phyloP scores from a whole-genome alignment of 2,329 filamentous ascomycete genomes.

The Ambrosiella xylebori region DNA sequence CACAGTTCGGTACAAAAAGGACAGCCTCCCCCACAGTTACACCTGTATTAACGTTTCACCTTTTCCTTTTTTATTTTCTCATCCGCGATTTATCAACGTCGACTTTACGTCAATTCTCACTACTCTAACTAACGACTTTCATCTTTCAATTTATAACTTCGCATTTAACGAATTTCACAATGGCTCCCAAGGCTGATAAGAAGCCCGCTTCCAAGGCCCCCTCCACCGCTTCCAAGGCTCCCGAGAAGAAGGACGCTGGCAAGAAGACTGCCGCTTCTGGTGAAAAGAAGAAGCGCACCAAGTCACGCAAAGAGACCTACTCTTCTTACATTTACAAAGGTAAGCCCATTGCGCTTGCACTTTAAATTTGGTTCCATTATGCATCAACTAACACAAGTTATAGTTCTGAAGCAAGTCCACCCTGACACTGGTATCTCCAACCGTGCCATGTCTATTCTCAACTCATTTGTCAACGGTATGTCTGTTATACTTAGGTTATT shows the following conservation, averaged over 20 bases:
- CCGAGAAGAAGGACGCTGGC: slow-evolving; percentile 98
- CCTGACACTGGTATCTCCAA: slow-evolving; percentile 99
- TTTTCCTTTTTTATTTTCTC: slow-evolving; percentile 24
- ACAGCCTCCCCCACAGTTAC: slow-evolving; percentile 28
- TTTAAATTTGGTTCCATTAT: slow-evolving; percentile 7
- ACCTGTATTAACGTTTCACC: slow-evolving; percentile 22
- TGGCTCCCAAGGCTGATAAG: slow-evolving; percentile 95
- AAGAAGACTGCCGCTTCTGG: slow-evolving; percentile 97
- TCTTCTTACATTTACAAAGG: slow-evolving; percentile 99
- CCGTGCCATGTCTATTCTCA: slow-evolving; percentile 98
- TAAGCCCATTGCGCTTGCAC: slow-evolving; percentile 24
- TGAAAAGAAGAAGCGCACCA: slow-evolving; percentile 99
- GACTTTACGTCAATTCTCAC: slow-evolving; percentile 13
- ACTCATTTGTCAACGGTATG: slow-evolving; percentile 98
- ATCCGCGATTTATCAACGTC: slow-evolving; percentile 13
- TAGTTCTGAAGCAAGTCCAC: slow-evolving; percentile 99
- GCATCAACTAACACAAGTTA: slow-evolving; percentile 11
- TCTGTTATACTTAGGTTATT: slow-evolving; percentile 9
- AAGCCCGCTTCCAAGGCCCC: slow-evolving; percentile 99
- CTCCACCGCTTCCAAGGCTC: slow-evolving; percentile 48
- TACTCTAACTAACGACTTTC: neutral
- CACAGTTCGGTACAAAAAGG: slow-evolving; percentile 45
- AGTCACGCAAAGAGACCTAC: slow-evolving; percentile 99
- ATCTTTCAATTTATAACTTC: slow-evolving; percentile 12
- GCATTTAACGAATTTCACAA: slow-evolving; percentile 35